A percentile compares a stretch with the other conserved stretches of the same genome.
These are phyloP conservation scores for Selaginella moellendorffii DNA, from an alignment of 75 land plant genomes.

Conservation along the genomic window DNA sequence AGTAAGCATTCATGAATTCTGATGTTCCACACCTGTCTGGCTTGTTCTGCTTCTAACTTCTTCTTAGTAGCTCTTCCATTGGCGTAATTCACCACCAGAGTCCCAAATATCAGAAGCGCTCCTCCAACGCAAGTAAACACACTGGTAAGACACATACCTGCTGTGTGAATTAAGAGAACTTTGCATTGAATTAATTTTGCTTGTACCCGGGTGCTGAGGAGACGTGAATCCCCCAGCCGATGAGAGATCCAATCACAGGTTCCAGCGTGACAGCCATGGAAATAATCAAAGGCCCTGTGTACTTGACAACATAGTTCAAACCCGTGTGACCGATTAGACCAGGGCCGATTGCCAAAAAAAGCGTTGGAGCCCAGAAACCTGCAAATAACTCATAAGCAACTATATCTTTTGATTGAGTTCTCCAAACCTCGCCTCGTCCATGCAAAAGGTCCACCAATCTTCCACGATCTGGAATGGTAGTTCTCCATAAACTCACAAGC, in stretches of 20 bases:
- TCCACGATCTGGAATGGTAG: constrained; percentile 4
- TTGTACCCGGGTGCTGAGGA: constrained; percentile 16
- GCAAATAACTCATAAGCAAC: too few species aligned
- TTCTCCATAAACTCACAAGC: constrained; percentile 11
- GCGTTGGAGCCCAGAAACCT: constrained; percentile 14
- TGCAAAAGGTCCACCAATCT: constrained; percentile 17
- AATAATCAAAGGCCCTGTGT: constrained; percentile 11
- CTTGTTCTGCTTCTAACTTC: too few species aligned
- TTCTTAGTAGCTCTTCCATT: too few species aligned
- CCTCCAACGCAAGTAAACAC: constrained; percentile 20
- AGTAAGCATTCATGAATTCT: too few species aligned
- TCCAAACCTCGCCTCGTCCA: constrained; percentile 13
- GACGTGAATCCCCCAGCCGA: too few species aligned
- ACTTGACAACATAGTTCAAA: constrained; percentile 11
- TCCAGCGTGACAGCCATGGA: constrained; percentile 18
- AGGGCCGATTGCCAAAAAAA: constrained; percentile 16
- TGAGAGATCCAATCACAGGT: constrained; percentile 16
- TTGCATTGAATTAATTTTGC: neutral
- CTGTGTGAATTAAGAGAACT: neutral
- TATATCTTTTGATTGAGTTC: constrained; percentile 12
- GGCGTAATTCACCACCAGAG: constrained; percentile 17
- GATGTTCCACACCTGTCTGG: too few species aligned
- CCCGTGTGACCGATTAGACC: constrained; percentile 23
- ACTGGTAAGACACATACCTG: constrained; percentile 6
- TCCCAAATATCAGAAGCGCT: constrained; percentile 14